Evolutionary conservation across 192 early-diverging fungal genomes (phyloP), one percentile per base, ranked within the genome.

Genomic region (Entophlyctis luteolus): DNA sequence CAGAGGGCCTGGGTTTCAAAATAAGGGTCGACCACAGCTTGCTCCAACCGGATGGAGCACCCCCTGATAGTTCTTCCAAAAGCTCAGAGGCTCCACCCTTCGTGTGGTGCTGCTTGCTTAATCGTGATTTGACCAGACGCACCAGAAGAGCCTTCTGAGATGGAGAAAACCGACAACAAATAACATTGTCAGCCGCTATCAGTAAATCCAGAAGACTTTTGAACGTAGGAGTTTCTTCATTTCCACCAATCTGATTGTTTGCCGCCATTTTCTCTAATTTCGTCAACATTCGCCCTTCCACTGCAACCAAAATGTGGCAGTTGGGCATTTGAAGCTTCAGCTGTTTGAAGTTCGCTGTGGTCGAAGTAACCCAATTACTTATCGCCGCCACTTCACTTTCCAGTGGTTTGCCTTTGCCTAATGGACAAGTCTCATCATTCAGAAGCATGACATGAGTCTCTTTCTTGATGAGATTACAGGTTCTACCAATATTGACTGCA

Each of bases 161-260:
- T 16, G 93, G 93, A 29, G 90, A 90, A 23, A 95, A 90, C 42
- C 93, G 81, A 59, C 90, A 93, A 70, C 91, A 95, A 55, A 95
- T 88, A n/a, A 93, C 92, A 22, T 87, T 83, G 25, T 91, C 85
- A 50, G 86, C 85, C 23, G 82, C 75, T 29, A 86, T 86, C 32
- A 85, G 91, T 6, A 93, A 75, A 49, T 87, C 81, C 38, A 91
- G 70, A 72, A 91, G 91, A 55, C 36, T 28, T 33, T 71, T 77
- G 66, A 57, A 78, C 2, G 31, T 22, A 34, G 56, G 16, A 8
- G 22, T 53, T 18, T 20, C 48, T 74, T 18, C 14, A n/a, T 62
- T 86, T n/a, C 69, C 3, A 71, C 73, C 32, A 72, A 79, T 48
- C 80, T 74, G 20, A 75, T 77, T 1, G 78, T 79, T 10, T 84